Percentiles rank a stretch among this genome's conserved stretches.
These are phyloP conservation scores for Ophiostoma sp. DNA, from an alignment of 2,329 filamentous ascomycete species.

Conservation along the genomic window DNA sequence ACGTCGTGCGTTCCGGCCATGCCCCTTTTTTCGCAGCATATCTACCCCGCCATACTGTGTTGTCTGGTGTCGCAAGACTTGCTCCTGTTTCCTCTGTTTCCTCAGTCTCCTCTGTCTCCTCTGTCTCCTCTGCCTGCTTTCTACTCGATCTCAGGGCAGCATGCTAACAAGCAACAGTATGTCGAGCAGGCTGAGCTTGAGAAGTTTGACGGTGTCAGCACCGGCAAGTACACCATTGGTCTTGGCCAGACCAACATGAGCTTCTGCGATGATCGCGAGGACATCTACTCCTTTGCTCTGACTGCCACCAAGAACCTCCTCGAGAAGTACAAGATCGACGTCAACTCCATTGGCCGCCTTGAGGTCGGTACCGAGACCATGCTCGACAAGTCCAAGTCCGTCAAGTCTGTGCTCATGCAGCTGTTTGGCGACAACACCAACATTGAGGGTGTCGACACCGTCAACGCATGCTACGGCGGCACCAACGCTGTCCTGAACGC, in stretches of 20 bases:
- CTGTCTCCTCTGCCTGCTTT: not conserved
- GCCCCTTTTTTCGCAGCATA: slow-evolving; percentile 4
- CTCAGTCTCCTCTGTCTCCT: not conserved
- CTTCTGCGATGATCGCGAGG: slow-evolving; percentile 86
- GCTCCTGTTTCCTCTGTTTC: not conserved
- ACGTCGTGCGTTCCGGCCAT: not conserved
- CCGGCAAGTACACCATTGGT: slow-evolving; percentile 86
- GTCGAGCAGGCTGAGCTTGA: slow-evolving; percentile 78
- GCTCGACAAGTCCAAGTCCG: slow-evolving; percentile 84
- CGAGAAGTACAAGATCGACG: slow-evolving; percentile 76
- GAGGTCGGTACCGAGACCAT: slow-evolving; percentile 84
- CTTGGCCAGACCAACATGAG: slow-evolving; percentile 88
- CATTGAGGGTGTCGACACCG: slow-evolving; percentile 74
- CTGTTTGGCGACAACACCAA: slow-evolving; percentile 78
- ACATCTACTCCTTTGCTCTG: slow-evolving; percentile 81
- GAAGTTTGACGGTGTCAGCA: slow-evolving; percentile 76
- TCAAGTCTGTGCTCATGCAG: slow-evolving; percentile 85
- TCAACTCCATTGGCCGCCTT: slow-evolving; percentile 69
- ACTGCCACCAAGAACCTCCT: slow-evolving; percentile 73
- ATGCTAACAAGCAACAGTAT: slow-evolving; percentile 49
- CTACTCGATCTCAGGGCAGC: not conserved
- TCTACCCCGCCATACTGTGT: not conserved
- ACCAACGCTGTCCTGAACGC: slow-evolving; percentile 81
- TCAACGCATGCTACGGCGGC: slow-evolving; percentile 83
- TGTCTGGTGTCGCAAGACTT: not conserved